These are phyloP conservation scores for Neopestalotiopsis rosae DNA, from an alignment of 2,329 filamentous ascomycete genomes.

Conservation along the genomic window DNA sequence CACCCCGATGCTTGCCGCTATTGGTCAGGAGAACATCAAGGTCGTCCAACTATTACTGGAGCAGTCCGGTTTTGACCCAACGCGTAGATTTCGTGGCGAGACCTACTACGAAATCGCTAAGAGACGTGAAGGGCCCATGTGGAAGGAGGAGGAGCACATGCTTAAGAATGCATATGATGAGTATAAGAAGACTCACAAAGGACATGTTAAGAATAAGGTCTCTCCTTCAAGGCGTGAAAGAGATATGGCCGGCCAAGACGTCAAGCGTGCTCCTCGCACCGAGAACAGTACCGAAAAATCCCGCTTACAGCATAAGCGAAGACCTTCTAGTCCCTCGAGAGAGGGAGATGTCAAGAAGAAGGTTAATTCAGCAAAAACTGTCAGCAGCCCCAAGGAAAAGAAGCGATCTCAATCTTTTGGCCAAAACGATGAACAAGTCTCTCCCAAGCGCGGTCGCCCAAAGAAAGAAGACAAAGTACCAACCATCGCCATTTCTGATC, in stretches of 20 bases:
- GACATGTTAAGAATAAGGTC: slow-evolving; percentile 49
- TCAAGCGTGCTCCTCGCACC: slow-evolving; percentile 47
- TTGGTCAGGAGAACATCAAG: slow-evolving; percentile 85
- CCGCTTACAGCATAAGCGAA: slow-evolving; percentile 48
- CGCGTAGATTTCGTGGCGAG: slow-evolving; percentile 74
- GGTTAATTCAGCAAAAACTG: slow-evolving; percentile 35
- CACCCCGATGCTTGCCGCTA: slow-evolving; percentile 92
- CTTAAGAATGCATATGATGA: slow-evolving; percentile 78
- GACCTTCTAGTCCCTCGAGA: slow-evolving; percentile 53
- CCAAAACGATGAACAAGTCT: slow-evolving; percentile 52
- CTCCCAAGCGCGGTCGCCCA: slow-evolving; percentile 57
- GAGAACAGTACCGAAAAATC: slow-evolving; percentile 51
- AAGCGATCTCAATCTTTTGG: slow-evolving; percentile 48
- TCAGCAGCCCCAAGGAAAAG: slow-evolving; percentile 56
- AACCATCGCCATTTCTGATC: slow-evolving; percentile 55
- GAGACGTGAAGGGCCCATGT: slow-evolving; percentile 82
- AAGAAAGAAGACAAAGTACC: slow-evolving; percentile 60
- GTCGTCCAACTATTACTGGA: slow-evolving; percentile 82
- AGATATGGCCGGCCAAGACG: slow-evolving; percentile 45
- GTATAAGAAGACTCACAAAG: slow-evolving; percentile 59
- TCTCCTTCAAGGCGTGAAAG: slow-evolving; percentile 50
- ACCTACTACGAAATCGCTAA: slow-evolving; percentile 89
- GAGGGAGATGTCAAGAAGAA: slow-evolving; percentile 54
- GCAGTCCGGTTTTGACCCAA: slow-evolving; percentile 82
- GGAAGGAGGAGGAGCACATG: slow-evolving; percentile 85